Evolutionary conservation across 768 basidiomycete species (phyloP), one percentile per base, ranked within the genome.

Genomic region (Postia placenta): DNA sequence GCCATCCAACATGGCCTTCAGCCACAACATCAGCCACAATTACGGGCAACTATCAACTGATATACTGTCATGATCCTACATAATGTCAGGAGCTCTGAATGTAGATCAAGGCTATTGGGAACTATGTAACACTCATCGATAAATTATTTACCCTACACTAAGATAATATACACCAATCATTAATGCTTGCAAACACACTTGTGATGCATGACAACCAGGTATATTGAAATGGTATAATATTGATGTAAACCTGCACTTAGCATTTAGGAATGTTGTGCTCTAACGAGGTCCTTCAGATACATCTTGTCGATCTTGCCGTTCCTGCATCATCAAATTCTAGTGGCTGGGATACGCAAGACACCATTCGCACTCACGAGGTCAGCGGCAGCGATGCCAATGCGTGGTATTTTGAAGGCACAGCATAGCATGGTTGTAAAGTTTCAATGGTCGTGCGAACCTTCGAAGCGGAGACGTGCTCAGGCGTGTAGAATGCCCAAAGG

Each of bases 391-490:
- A 57, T 17, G 67, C 66, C 39, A 79, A 57, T 6, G 62, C 57
- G 23, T 75, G 23, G 45, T 69, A 66, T 30, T 66, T 67, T 5
- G 68, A 63, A 11, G 79, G 78, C 12, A 79, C 72, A 7, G 77
- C 78, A 57, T 80, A 80, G 53, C 75, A 74, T 3, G 79, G 76
- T 51, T 74, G 74, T 4, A 74, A 61, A 47, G 71, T 69, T 6
- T 69, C 65, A 4, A 70, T 62, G 19, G 68, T 69, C 19, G 58
- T 57, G 45, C 61, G 64, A n/a, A 78, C 70, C 19, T 59, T 63
- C 22, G 69, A 67, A 4, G 60, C 44, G 36, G 57, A 51, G 5
- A 69, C 59, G 27, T 48, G 56, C 4, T 58, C 53, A 2, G 77
- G 77, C 11, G 69, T 71, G 37, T 68, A 62, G 53, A 77, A 77